Evolutionary conservation across 306 rosid species (phyloP), one percentile per base, ranked within the genome.

Genomic region (Aeschynomene evenia): DNA sequence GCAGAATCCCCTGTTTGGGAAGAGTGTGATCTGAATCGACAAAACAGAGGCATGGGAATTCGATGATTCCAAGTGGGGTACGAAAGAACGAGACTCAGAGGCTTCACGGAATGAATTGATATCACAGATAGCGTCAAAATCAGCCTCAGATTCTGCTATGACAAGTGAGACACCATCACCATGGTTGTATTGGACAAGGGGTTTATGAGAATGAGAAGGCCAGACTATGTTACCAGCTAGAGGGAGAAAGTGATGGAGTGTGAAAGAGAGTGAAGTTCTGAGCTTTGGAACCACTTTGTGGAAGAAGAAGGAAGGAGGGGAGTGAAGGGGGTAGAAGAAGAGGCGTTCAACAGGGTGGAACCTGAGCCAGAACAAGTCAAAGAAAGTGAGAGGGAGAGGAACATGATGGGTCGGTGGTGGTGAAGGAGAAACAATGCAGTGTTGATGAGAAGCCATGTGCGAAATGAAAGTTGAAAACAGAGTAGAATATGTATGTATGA

Each of bases 1-100:
- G 22, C 68, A 29, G 42, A 89, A 84, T 0, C 91, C 91, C 10
- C 26, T 36, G 36, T 72, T 62, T 4, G 83, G 83, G 22, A 89
- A 86, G 7, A 76, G 63, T 5, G 96, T 84, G 26, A 89, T 50
- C 26, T 86, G 91, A 23, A 89, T 36, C 1, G 91, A 56, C 22
- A 86, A 0, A n/a, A 54, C 72, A 14, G 86, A 36, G 6, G 88
- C 78, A 4, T 0, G 2, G 9, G 77, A 48, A 12, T 74, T 72
- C 0, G 81, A 19, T 2, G 67, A 49, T 3, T 34, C 68, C 53
- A 89, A 65, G 9, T 65, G 63, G 18, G 96, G 89, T n/a, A 84
- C 54, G 0, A 89, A 74, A 31, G 76, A 61, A 16, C 77, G 85
- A 60, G 65, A 70, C 1, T 39, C 65, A 4, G n/a, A 2, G 6